A percentile compares a stretch with the other conserved stretches of the same genome.
Evolutionary conservation across 2,329 filamentous ascomycete genomes (phyloP).

Genomic region (Triangularia setosa): DNA sequence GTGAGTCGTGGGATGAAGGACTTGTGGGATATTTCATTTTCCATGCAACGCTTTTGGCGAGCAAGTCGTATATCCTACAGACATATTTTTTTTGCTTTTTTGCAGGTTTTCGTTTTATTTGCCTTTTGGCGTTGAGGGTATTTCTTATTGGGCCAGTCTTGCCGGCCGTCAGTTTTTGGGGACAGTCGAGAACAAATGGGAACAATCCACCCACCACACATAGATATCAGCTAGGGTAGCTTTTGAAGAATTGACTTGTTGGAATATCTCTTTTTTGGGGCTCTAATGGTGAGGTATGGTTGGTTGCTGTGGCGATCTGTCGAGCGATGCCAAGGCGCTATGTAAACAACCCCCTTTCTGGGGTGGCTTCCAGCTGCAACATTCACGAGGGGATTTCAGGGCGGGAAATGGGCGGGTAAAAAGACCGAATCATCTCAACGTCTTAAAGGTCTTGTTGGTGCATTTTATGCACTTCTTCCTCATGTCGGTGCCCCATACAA

Average conservation of each 20-base stretch:
- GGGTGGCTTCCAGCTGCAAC: too few species aligned
- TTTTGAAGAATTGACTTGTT: not conserved
- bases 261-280: not conserved
- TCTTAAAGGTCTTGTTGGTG: not conserved
- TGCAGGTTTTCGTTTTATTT: not conserved
- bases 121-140: not conserved
- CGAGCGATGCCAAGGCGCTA: not conserved
- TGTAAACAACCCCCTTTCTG: not conserved
- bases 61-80: not conserved
- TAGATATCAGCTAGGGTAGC: not conserved
- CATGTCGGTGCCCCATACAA: not conserved
- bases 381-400: too few species aligned
- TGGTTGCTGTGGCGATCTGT: constrained; percentile 3
- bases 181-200: not conserved
- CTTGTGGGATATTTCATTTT: too few species aligned
- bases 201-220: not conserved
- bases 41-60: not conserved
- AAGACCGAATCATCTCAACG: too few species aligned
- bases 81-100: not conserved
- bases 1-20: not conserved
- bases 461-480: not conserved
- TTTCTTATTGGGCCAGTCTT: not conserved
- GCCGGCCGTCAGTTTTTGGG: not conserved
- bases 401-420: too few species aligned
- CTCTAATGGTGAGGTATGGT: not conserved